Evolutionary conservation across 306 rosid species (phyloP).

Genomic region (Erythrophleum fordii): DNA sequence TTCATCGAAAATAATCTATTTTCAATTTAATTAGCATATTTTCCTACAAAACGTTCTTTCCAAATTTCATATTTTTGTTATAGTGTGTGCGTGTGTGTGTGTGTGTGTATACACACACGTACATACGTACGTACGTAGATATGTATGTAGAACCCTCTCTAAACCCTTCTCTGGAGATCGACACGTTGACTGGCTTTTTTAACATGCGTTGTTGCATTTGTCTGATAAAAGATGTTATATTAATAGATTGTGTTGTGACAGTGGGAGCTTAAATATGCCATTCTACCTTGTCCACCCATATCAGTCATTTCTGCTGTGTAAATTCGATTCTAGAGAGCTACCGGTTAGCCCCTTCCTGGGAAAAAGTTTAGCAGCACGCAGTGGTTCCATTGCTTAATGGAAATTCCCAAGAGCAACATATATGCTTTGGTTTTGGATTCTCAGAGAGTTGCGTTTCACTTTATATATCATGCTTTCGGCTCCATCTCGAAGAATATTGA

Average conservation of each 20-base stretch:
- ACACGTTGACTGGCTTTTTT: slow-evolving; percentile 34
- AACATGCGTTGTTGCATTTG: slow-evolving; percentile 30
- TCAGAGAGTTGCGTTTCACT: slow-evolving; percentile 23
- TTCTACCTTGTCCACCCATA: slow-evolving; percentile 21
- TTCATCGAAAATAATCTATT: too few relatives aligned
- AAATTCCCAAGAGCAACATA: background rate
- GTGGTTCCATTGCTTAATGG: background rate
- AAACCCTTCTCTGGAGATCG: background rate
- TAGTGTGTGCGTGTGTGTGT: too few relatives aligned
- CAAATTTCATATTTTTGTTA: too few relatives aligned
- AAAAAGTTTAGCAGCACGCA: slow-evolving; percentile 1
- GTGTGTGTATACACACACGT: background rate
- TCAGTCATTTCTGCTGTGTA: slow-evolving; percentile 33
- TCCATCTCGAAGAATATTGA: background rate
- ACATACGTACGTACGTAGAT: too few relatives aligned
- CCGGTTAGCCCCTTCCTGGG: slow-evolving; percentile 39
- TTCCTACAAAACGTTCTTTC: too few relatives aligned
- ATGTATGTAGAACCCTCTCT: too few relatives aligned
- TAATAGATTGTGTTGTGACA: slow-evolving; percentile 18
- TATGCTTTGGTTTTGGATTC: slow-evolving; percentile 40
- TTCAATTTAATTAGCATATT: too few relatives aligned
- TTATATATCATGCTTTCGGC: background rate
- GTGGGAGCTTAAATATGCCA: slow-evolving; percentile 27
- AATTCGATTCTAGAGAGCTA: slow-evolving; percentile 29
- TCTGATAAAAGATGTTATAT: slow-evolving; percentile 30